Evolutionary conservation across 2,329 filamentous ascomycete genomes (phyloP).

Genomic region (Microdochium trichocladiopsis): DNA sequence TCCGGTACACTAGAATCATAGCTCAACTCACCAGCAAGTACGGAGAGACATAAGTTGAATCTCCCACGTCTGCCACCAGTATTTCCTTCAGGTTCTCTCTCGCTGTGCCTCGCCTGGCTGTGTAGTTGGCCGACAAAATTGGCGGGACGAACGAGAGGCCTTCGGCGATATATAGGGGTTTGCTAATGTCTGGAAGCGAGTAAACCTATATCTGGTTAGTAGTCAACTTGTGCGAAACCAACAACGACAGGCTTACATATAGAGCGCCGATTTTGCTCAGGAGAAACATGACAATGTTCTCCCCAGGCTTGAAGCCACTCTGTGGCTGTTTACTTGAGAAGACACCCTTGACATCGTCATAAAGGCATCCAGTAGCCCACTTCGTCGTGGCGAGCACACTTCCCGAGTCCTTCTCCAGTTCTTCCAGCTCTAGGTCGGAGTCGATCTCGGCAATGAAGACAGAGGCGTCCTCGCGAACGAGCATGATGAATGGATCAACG

Average conservation of each 20-base stretch:
- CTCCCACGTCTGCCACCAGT: conserved; percentile 77
- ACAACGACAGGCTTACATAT: conserved; percentile 47
- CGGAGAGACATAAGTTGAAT: conserved; percentile 60
- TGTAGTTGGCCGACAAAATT: conserved; percentile 64
- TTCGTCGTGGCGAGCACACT: conserved; percentile 48
- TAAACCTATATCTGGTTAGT: conserved; percentile 53
- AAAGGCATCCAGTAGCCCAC: conserved; percentile 81
- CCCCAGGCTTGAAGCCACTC: conserved; percentile 28
- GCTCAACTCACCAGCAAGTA: conserved; percentile 66
- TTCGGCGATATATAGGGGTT: conserved; percentile 67
- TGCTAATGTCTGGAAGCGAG: conserved; percentile 64
- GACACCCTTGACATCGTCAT: conserved; percentile 55
- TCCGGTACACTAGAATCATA: background rate
- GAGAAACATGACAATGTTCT: conserved; percentile 66
- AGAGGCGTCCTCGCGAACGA: conserved; percentile 78
- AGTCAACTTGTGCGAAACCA: background rate
- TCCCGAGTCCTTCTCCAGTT: conserved; percentile 59
- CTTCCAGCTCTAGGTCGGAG: conserved; percentile 76
- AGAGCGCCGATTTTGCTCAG: conserved; percentile 69
- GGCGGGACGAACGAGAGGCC: conserved; percentile 73
- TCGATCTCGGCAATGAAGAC: conserved; percentile 75
- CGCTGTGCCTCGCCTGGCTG: conserved; percentile 60
- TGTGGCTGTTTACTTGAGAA: conserved; percentile 38
- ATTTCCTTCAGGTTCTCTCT: conserved; percentile 74
- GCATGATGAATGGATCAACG: conserved; percentile 75